Conservation (phyloP, 2,329 filamentous ascomycete species). For the Paecilomyces sp. region DNA sequence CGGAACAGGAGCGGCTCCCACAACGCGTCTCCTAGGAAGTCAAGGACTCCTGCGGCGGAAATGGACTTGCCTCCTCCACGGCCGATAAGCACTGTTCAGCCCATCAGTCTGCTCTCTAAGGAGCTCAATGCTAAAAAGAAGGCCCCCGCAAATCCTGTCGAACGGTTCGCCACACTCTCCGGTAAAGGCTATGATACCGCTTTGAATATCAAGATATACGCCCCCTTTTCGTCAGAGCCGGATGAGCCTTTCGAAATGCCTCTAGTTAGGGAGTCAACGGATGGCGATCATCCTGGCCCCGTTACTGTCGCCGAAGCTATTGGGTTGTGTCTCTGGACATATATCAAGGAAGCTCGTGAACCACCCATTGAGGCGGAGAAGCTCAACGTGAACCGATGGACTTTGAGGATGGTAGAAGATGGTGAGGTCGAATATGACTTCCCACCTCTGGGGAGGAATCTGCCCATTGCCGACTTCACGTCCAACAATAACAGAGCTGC, state of each 20-base stretch:
- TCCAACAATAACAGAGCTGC: slow-evolving; percentile 59
- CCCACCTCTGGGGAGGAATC: slow-evolving; percentile 50
- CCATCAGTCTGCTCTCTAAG: slow-evolving; percentile 52
- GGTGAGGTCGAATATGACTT: slow-evolving; percentile 62
- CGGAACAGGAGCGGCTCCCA: slow-evolving; percentile 25
- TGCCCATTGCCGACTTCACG: slow-evolving; percentile 56
- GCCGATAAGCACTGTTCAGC: slow-evolving; percentile 52
- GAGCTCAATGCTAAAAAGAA: slow-evolving; percentile 51
- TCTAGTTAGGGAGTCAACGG: slow-evolving; percentile 48
- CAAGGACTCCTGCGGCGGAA: slow-evolving; percentile 37
- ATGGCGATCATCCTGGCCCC: slow-evolving; percentile 38
- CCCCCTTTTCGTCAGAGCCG: slow-evolving; percentile 51
- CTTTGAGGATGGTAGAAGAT: slow-evolving; percentile 61
- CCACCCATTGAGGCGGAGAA: slow-evolving; percentile 47
- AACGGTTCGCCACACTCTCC: slow-evolving; percentile 53
- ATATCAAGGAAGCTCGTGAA: slow-evolving; percentile 51
- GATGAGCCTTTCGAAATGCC: slow-evolving; percentile 53
- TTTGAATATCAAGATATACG: slow-evolving; percentile 57
- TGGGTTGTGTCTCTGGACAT: slow-evolving; percentile 55
- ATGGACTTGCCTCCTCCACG: slow-evolving; percentile 53
- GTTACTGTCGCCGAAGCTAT: slow-evolving; percentile 58
- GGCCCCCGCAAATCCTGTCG: slow-evolving; percentile 54
- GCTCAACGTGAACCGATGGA: slow-evolving; percentile 56
- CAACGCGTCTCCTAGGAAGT: slow-evolving; percentile 46
- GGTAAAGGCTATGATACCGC: slow-evolving; percentile 55